phyloP scores from a whole-genome alignment of 495 filamentous ascomycete species.

The Lasiosphaeris hirsuta region DNA sequence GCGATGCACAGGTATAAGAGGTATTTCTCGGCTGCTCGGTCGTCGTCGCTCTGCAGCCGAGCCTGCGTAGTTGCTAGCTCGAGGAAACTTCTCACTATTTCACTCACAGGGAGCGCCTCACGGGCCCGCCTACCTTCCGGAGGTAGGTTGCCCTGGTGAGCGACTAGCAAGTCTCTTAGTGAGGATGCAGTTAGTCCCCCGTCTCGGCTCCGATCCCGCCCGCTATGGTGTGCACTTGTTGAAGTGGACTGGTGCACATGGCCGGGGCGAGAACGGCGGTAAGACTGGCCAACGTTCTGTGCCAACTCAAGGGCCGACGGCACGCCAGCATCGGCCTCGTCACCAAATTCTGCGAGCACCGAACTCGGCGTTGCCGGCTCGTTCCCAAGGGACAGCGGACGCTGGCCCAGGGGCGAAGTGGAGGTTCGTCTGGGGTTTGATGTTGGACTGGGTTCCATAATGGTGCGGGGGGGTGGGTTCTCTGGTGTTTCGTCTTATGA shows the following conservation, averaged over 20 bases:
- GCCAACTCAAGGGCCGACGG: not conserved
- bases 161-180: not conserved
- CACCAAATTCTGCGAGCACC: not conserved
- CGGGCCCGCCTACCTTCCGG: too few relatives aligned
- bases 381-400: not conserved
- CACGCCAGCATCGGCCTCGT: not conserved
- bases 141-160: too few relatives aligned
- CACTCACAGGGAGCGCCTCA: too few relatives aligned
- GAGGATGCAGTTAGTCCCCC: not conserved
- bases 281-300: not conserved
- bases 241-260: not conserved
- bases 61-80: too few relatives aligned
- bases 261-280: not conserved
- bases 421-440: not conserved
- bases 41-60: too few relatives aligned
- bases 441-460: not conserved
- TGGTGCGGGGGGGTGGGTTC: not conserved
- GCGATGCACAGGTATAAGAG: too few relatives aligned
- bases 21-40: too few relatives aligned
- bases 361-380: constrained; percentile 1
- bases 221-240: not conserved
- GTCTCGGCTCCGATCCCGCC: not conserved
- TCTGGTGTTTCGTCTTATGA: not conserved
- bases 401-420: not conserved
- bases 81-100: too few relatives aligned